Base-by-base conservation (phyloP, 805 yeast genomes). In the Wickerhamomyces bisporus region DNA sequence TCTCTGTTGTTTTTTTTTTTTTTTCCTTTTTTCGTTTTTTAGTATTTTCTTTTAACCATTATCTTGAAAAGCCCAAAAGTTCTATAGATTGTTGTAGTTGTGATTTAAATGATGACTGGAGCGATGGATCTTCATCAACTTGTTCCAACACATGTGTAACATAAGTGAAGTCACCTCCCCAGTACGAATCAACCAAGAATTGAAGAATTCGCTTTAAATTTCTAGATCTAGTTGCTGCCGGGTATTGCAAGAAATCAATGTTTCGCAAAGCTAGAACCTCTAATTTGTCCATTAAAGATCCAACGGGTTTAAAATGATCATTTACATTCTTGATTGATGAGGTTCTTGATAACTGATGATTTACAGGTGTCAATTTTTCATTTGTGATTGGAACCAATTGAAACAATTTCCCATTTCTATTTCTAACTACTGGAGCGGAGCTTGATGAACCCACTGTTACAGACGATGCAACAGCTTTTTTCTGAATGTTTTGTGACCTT, bases 121-220 rank as follows among this genome's bases (percentile, higher is more conserved):
- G 27, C 5, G 32, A 26, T 1, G 41, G 27, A 30, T 54, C 52
- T n/a, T 32, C 33, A 10, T 47, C 43, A n/a, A 47, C 37, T 6
- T 38, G 28, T 3, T 36, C 40, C 40, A 50, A 34, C 25, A 40
- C 38, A 3, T 30, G 31, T 24, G 33, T 35, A 25, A 49, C 41
- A 9, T 30, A 19, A 3, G 35, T 35, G 19, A 35, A 15, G 32
- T 67, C 58, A n/a, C 57, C 53, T 12, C 44, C 40, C 65, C 69
- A 66, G 37, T 51, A 61, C 1, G 57, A 56, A 21, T 64, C 64
- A 31, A 64, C 41, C 30, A 68, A 56, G 40, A 62, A 62, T n/a
- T 60, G 60, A 9, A 62, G 35, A 26, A 67, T 55, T 23, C 57
- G 51, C 12, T 37, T 45, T 32, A 64, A 34, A 36, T 58, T 63